These are phyloP conservation scores for Cryptosporidium sp. DNA, from an alignment of 169 alveolate genomes.

Conservation along the genomic window DNA sequence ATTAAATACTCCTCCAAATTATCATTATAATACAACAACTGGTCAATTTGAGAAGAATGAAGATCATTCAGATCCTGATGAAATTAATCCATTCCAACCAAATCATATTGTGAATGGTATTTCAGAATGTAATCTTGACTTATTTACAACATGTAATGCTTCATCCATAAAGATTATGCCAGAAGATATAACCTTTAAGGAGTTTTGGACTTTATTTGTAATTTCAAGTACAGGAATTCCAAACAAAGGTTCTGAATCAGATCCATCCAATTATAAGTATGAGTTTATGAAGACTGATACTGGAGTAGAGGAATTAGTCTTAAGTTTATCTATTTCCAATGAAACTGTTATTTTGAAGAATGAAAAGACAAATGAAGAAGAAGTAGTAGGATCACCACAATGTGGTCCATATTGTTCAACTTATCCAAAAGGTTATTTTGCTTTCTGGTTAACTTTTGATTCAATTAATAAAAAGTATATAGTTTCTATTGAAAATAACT, in stretches of 20 bases:
- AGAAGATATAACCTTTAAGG: neutral
- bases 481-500: conserved; percentile 45
- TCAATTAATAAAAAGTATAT: conserved; percentile 18
- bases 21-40: conserved; percentile 16
- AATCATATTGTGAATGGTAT: conserved; percentile 9
- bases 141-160: conserved; percentile 15
- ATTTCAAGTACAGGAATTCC: conserved; percentile 29
- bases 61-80: neutral
- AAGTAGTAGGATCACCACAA: conserved; percentile 28
- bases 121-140: neutral
- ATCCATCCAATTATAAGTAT: neutral
- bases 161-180: neutral
- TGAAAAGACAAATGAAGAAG: neutral
- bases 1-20: neutral
- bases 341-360: neutral
- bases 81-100: neutral
- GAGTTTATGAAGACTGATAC: neutral
- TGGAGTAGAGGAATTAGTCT: neutral
- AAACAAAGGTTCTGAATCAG: neutral
- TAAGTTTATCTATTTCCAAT: neutral
- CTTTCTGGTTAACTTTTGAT: conserved; percentile 61
- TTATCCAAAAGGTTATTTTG: conserved; percentile 66
- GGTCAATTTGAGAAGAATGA: conserved; percentile 11
- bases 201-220: conserved; percentile 8
- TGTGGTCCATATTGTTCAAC: conserved; percentile 76